Percentiles rank a stretch among this genome's conserved stretches.
phyloP scores from a whole-genome alignment of 208 protist species.

The Acanthamoeba lenticulata region DNA sequence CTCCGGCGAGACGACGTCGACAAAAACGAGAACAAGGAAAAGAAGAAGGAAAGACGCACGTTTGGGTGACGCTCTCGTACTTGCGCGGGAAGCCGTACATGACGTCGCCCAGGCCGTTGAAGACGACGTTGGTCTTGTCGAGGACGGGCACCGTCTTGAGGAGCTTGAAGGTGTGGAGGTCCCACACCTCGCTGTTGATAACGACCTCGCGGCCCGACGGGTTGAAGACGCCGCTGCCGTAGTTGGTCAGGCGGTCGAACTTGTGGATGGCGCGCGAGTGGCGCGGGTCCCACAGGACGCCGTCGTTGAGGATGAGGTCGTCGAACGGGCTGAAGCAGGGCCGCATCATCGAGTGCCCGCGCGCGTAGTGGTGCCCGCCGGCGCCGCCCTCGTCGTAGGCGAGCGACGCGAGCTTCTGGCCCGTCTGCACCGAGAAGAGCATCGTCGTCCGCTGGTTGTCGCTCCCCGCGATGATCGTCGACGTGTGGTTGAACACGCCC shows the following conservation, averaged over 20 bases:
- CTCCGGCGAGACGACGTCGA: too few species aligned
- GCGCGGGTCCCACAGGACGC: constrained; percentile 67
- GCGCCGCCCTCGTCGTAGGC: neutral
- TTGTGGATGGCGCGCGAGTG: constrained; percentile 63
- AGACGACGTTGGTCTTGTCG: constrained; percentile 68
- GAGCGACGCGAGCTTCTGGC: constrained; percentile 38
- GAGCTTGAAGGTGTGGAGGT: constrained; percentile 70
- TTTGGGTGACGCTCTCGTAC: constrained; percentile 2
- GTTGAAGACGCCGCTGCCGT: constrained; percentile 69
- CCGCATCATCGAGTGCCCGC: neutral
- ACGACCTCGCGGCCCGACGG: constrained; percentile 71
- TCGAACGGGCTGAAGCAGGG: constrained; percentile 70
- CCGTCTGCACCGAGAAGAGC: constrained; percentile 34
- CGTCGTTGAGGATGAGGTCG: constrained; percentile 60
- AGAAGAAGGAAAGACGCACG: neutral
- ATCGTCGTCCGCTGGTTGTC: neutral
- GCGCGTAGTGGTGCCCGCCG: neutral
- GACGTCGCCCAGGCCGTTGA: constrained; percentile 61
- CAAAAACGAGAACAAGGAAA: neutral
- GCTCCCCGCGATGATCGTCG: constrained; percentile 52
- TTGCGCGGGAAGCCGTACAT: constrained; percentile 54
- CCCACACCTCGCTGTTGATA: constrained; percentile 75
- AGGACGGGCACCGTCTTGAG: constrained; percentile 64
- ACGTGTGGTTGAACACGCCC: constrained; percentile 55
- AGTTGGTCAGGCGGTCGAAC: constrained; percentile 70